These are phyloP conservation scores for Penicillium sclerotigenum DNA, from an alignment of 2,329 filamentous ascomycete genomes.

Conservation along the genomic window DNA sequence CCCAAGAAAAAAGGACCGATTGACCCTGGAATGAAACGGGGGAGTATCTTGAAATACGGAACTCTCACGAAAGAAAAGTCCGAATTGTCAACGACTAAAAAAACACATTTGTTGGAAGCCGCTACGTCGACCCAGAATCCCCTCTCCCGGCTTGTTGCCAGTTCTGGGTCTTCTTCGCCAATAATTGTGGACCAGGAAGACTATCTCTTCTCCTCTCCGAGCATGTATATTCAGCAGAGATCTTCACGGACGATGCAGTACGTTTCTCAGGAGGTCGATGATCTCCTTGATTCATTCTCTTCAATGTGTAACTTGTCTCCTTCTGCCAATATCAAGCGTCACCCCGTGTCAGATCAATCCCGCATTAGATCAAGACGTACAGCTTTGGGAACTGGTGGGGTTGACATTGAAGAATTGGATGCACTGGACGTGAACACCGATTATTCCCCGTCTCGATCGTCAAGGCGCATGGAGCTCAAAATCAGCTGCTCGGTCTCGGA, in stretches of 20 bases:
- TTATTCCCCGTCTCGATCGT: neutral
- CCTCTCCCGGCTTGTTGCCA: slow-evolving; percentile 1
- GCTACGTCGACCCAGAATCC: slow-evolving; percentile 19
- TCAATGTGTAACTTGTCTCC: slow-evolving; percentile 21
- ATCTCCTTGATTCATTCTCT: slow-evolving; percentile 27
- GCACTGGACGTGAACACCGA: slow-evolving; percentile 1
- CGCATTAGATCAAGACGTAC: slow-evolving; percentile 9
- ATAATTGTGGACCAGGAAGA: slow-evolving; percentile 10
- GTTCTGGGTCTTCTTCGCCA: slow-evolving; percentile 3
- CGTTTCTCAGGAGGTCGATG: slow-evolving; percentile 20
- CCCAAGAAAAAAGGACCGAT: slow-evolving; percentile 39
- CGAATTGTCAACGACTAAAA: slow-evolving; percentile 28
- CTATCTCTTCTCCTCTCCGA: slow-evolving; percentile 13
- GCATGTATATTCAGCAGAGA: slow-evolving; percentile 17
- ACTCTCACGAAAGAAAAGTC: slow-evolving; percentile 38
- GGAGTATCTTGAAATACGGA: slow-evolving; percentile 42
- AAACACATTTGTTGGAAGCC: slow-evolving; percentile 31
- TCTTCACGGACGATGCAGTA: slow-evolving; percentile 1
- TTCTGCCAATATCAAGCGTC: slow-evolving; percentile 20
- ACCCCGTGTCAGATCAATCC: slow-evolving; percentile 13
- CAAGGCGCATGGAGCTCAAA: slow-evolving; percentile 10
- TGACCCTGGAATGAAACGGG: slow-evolving; percentile 41
- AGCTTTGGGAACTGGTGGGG: slow-evolving; percentile 2
- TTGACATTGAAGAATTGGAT: slow-evolving; percentile 14
- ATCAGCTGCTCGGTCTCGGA: slow-evolving; percentile 27